phyloP scores from a whole-genome alignment of 345 rosid genomes.

The Eucalyptus albens region DNA sequence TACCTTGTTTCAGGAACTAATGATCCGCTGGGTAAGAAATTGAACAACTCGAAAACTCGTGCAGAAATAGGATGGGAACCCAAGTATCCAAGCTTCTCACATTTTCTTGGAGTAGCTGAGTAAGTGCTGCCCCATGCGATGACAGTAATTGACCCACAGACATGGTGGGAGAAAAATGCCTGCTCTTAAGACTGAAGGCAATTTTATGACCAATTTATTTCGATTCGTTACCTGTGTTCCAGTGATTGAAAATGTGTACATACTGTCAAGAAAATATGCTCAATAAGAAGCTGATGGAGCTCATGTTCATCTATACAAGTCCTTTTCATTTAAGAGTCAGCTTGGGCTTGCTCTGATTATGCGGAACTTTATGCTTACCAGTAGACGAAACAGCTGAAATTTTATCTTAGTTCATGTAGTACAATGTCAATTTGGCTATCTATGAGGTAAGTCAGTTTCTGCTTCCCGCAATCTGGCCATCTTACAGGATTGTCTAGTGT shows the following conservation, averaged over 20 bases:
- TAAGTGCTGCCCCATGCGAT: not conserved
- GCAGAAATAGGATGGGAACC: conserved; percentile 87
- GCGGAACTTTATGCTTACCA: not conserved
- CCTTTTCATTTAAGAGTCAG: not conserved
- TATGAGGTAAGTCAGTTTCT: not conserved
- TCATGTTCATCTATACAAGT: not conserved
- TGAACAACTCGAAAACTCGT: conserved; percentile 72
- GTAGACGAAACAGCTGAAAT: not conserved
- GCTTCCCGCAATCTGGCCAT: not conserved
- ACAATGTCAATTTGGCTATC: not conserved
- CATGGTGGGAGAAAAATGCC: not conserved
- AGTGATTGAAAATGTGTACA: not conserved
- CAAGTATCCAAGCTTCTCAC: conserved; percentile 69
- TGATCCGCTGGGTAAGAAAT: conserved; percentile 78
- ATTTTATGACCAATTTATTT: not conserved
- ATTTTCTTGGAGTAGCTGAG: conserved; percentile 45
- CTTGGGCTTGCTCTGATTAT: not conserved
- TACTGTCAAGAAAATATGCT: not conserved
- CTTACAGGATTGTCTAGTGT: not conserved
- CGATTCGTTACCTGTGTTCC: not conserved
- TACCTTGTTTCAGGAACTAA: conserved; percentile 48
- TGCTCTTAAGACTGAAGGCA: not conserved
- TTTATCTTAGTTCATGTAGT: not conserved
- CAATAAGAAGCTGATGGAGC: not conserved
- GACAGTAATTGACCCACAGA: not conserved